Evolutionary conservation across 2,329 filamentous ascomycete species (phyloP).

Genomic region (Xylaria sp.): DNA sequence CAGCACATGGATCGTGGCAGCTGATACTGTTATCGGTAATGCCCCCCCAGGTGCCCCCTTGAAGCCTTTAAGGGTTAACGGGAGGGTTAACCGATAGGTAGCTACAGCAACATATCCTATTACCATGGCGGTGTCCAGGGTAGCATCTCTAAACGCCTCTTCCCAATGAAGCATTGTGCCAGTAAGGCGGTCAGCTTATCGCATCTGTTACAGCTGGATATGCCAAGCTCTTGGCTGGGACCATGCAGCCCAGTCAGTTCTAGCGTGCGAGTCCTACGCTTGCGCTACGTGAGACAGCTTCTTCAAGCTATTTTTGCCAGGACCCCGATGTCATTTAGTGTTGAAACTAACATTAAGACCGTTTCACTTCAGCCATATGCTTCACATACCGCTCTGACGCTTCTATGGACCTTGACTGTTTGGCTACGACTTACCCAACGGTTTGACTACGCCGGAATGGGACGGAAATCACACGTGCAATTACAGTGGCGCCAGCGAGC

Average conservation of each 20-base stretch:
- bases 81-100: neutral
- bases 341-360: constrained; percentile 16
- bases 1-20: neutral
- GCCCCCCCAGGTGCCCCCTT: neutral
- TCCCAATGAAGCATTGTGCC: constrained; percentile 1
- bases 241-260: constrained; percentile 2
- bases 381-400: neutral
- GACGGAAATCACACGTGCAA: constrained; percentile 1
- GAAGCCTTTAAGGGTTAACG: too few relatives aligned
- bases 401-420: constrained; percentile 6
- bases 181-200: constrained; percentile 20
- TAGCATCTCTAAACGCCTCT: neutral
- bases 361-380: constrained; percentile 12
- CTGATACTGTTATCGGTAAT: constrained; percentile 16
- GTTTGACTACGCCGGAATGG: neutral
- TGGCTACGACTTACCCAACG: neutral
- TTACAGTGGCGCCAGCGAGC: constrained; percentile 14
- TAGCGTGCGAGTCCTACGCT: neutral
- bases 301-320: constrained; percentile 13
- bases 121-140: neutral
- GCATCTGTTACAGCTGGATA: constrained; percentile 9
- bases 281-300: neutral
- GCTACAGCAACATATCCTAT: neutral
- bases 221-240: constrained; percentile 22
- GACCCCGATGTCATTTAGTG: constrained; percentile 4